Evolutionary conservation across 305 asterid genomes (phyloP).

Genomic region (Andrographis paniculata): DNA sequence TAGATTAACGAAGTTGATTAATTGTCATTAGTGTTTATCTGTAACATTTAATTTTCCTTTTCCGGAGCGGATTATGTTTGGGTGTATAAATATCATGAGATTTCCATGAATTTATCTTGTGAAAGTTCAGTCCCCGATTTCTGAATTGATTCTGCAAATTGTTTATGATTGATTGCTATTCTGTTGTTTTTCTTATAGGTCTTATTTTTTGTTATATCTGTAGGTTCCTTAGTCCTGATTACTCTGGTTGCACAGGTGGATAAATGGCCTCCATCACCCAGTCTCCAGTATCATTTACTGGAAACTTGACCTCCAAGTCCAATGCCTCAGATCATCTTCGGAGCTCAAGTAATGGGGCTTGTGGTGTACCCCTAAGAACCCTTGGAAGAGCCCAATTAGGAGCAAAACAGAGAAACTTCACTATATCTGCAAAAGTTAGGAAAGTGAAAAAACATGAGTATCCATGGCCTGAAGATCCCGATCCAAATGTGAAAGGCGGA

Average conservation of each 20-base stretch:
- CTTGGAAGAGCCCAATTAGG: slow-evolving; percentile 59
- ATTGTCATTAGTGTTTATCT: too few relatives aligned
- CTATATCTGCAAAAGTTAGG: slow-evolving; percentile 50
- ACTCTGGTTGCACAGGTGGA: slow-evolving; percentile 23
- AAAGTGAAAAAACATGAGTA: slow-evolving; percentile 67
- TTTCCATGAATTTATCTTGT: neutral
- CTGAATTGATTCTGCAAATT: neutral
- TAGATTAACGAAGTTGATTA: too few relatives aligned
- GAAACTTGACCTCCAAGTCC: slow-evolving; percentile 51
- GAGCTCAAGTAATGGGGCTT: slow-evolving; percentile 58
- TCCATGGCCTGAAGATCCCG: slow-evolving; percentile 77
- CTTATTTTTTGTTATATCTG: neutral
- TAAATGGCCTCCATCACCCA: slow-evolving; percentile 59
- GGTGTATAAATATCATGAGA: too few relatives aligned
- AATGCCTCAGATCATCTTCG: slow-evolving; percentile 69
- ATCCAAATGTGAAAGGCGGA: slow-evolving; percentile 77
- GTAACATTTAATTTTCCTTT: too few relatives aligned
- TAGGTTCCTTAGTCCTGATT: neutral
- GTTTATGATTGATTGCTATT: neutral
- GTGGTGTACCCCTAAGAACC: slow-evolving; percentile 59
- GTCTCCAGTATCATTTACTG: slow-evolving; percentile 47
- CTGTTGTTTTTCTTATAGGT: neutral
- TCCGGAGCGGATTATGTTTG: too few relatives aligned
- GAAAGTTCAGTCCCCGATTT: neutral
- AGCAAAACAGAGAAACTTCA: slow-evolving; percentile 38